Evolutionary conservation across 202 grass and related monocot species (phyloP).

Genomic region (Bolboschoenoplectus hybrid): DNA sequence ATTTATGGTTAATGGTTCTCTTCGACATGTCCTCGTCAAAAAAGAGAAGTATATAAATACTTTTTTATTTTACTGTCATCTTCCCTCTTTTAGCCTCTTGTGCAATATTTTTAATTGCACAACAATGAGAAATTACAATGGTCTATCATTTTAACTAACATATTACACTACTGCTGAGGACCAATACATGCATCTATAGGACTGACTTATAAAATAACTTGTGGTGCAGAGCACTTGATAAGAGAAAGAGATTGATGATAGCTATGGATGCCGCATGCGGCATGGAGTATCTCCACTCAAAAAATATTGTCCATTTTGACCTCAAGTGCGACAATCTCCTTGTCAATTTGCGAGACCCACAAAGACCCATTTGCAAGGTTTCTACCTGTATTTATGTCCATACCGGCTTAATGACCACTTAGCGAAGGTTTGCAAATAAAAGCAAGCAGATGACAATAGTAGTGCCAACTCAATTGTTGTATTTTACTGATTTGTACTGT

Average conservation of each 20-base stretch:
- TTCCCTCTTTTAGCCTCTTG: background rate
- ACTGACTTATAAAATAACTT: slow-evolving; percentile 24
- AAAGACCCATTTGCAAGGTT: slow-evolving; percentile 99
- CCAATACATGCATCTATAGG: background rate
- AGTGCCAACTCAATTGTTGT: slow-evolving; percentile 10
- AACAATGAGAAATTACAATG: background rate
- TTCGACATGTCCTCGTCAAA: slow-evolving; percentile 81
- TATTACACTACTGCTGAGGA: background rate
- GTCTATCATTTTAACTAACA: background rate
- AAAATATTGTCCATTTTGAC: slow-evolving; percentile 98
- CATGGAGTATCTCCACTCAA: slow-evolving; percentile 97
- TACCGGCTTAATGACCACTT: background rate
- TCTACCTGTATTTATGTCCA: slow-evolving; percentile 34
- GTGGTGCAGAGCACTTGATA: slow-evolving; percentile 70
- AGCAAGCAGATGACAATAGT: slow-evolving; percentile 14
- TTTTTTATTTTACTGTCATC: background rate
- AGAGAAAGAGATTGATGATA: slow-evolving; percentile 86
- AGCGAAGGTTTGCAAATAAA: slow-evolving; percentile 24
- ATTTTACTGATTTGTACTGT: background rate
- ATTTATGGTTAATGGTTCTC: slow-evolving; percentile 97
- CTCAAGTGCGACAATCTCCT: slow-evolving; percentile 97
- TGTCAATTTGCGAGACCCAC: slow-evolving; percentile 89
- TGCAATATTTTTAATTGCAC: slow-evolving; percentile 20
- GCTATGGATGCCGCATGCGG: slow-evolving; percentile 98
- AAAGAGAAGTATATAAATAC: slow-evolving; percentile 69